Percentiles rank a stretch among this genome's conserved stretches.
Conservation (phyloP, 2,329 filamentous ascomycete species). For the Fusarium nisikadoi region DNA sequence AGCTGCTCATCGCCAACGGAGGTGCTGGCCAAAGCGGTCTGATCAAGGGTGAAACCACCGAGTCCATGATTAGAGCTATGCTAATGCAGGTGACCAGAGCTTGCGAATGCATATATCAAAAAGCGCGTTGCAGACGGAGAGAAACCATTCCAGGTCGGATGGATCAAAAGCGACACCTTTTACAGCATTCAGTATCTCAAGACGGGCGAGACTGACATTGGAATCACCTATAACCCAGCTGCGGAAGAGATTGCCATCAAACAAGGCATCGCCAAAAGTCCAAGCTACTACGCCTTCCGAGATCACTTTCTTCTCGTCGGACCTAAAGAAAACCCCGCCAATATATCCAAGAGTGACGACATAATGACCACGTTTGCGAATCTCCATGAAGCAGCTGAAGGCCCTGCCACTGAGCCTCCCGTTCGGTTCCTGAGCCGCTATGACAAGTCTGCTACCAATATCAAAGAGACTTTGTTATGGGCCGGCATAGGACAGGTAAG, state of each 20-base stretch:
- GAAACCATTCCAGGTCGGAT: constrained; percentile 54
- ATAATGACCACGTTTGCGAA: constrained; percentile 49
- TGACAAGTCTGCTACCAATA: constrained; percentile 62
- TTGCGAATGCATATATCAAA: constrained; percentile 45
- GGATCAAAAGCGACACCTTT: constrained; percentile 58
- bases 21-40: constrained; percentile 53
- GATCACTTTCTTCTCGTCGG: constrained; percentile 60
- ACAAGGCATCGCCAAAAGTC: constrained; percentile 49
- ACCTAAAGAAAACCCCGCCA: constrained; percentile 47
- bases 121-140: constrained; percentile 25
- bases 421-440: constrained; percentile 57
- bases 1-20: constrained; percentile 50
- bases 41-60: constrained; percentile 44
- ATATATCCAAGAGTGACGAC: constrained; percentile 44
- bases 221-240: constrained; percentile 57
- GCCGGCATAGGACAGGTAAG: constrained; percentile 55
- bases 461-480: constrained; percentile 59
- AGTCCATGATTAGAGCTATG: fast-evolving
- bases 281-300: constrained; percentile 54
- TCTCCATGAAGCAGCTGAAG: constrained; percentile 50
- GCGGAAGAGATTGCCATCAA: constrained; percentile 57
- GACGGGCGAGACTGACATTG: constrained; percentile 53
- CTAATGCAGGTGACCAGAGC: constrained; percentile 14
- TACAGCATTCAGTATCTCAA: constrained; percentile 57
- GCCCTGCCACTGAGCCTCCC: constrained; percentile 44